phyloP scores from a whole-genome alignment of 176 grass and related monocot genomes.

The Avena insularis region DNA sequence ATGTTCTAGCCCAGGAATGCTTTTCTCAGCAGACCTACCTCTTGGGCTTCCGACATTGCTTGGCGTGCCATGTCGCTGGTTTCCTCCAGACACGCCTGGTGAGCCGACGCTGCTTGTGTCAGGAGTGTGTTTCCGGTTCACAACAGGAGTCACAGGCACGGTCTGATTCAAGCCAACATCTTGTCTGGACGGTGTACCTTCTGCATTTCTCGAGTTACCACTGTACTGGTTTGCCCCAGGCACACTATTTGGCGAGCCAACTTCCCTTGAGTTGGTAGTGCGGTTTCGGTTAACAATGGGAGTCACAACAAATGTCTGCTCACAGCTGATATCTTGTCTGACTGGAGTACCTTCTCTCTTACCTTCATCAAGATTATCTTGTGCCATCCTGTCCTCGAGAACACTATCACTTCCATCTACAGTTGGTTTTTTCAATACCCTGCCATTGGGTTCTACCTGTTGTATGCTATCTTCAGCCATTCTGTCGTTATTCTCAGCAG shows the following conservation, averaged over 20 bases:
- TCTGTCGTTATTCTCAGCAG: constrained; percentile 39
- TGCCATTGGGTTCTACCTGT: constrained; percentile 9
- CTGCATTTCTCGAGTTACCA: constrained; percentile 32
- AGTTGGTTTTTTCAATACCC: constrained; percentile 27
- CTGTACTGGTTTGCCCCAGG: constrained; percentile 32
- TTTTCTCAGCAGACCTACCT: not conserved
- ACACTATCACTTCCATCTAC: constrained; percentile 41
- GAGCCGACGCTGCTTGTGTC: constrained; percentile 10
- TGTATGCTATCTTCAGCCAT: constrained; percentile 22
- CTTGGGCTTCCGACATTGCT: constrained; percentile 14
- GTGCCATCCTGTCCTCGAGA: constrained; percentile 23
- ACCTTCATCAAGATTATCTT: constrained; percentile 48
- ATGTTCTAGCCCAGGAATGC: constrained; percentile 23
- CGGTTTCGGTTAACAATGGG: not conserved
- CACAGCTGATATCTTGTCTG: constrained; percentile 28
- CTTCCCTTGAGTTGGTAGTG: constrained; percentile 32
- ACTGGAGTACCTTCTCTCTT: constrained; percentile 32
- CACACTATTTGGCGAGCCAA: constrained; percentile 15
- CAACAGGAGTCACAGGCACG: not conserved
- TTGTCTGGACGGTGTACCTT: constrained; percentile 28
- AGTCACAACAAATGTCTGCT: constrained; percentile 7
- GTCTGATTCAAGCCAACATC: constrained; percentile 8
- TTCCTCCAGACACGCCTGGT: constrained; percentile 5
- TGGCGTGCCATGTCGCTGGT: not conserved
- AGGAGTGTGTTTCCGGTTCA: not conserved